Conservation (phyloP, 257 asterid species). For the Solanum acaule region DNA sequence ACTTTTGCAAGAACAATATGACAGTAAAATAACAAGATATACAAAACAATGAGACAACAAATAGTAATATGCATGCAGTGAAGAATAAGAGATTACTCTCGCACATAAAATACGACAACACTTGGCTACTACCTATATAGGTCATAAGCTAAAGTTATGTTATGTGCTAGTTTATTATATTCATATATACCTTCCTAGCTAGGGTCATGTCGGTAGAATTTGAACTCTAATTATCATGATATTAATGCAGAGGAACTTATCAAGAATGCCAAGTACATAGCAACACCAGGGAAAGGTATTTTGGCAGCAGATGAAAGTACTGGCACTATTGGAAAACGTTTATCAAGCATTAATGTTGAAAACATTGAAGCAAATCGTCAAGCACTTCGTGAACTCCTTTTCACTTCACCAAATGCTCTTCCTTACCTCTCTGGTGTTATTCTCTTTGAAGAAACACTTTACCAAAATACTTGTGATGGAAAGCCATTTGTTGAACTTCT, state of each 20-base stretch:
- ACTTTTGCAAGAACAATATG: too few species aligned
- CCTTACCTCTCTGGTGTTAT: slow-evolving; percentile 72
- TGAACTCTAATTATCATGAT: neutral
- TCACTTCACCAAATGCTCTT: slow-evolving; percentile 79
- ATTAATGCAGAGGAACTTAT: slow-evolving; percentile 53
- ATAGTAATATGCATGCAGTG: too few species aligned
- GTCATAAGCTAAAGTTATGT: too few species aligned
- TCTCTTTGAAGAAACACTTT: slow-evolving; percentile 85
- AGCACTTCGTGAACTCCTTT: slow-evolving; percentile 80
- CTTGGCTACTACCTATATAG: too few species aligned
- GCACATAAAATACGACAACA: too few species aligned
- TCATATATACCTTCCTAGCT: too few species aligned
- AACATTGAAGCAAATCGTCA: slow-evolving; percentile 79
- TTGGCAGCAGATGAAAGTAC: slow-evolving; percentile 91
- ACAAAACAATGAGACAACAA: too few species aligned
- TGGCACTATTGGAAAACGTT: slow-evolving; percentile 82
- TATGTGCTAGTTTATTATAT: too few species aligned
- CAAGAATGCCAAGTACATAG: slow-evolving; percentile 78
- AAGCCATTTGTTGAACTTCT: slow-evolving; percentile 76
- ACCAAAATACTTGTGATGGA: slow-evolving; percentile 62
- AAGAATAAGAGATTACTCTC: too few species aligned
- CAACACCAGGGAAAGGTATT: slow-evolving; percentile 82
- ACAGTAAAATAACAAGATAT: too few species aligned
- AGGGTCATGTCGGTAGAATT: neutral
- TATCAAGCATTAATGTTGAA: slow-evolving; percentile 64